These are phyloP conservation scores for Ceratocystis huliohia DNA, from an alignment of 2,329 filamentous ascomycete species.

Conservation along the genomic window DNA sequence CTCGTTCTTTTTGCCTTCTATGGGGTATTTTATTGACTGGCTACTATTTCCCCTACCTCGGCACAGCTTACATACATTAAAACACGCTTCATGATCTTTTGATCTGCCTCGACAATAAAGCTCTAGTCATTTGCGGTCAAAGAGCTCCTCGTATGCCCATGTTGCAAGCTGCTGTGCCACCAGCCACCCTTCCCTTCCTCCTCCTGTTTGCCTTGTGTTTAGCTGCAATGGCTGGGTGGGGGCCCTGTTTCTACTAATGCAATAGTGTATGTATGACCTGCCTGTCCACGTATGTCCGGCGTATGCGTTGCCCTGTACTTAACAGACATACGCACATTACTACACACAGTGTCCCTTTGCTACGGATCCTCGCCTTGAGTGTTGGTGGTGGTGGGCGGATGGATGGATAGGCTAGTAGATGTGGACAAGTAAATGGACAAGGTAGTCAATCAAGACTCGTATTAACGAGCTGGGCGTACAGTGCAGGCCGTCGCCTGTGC, in stretches of 20 bases:
- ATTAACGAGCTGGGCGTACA: no score
- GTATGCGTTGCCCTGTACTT: no score
- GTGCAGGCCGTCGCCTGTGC: no score
- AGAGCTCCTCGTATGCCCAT: background rate
- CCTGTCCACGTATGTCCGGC: background rate
- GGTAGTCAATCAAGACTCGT: no score
- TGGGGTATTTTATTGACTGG: no score
- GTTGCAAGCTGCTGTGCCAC: background rate
- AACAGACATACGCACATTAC: background rate
- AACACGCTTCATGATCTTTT: background rate
- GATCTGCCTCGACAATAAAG: no score
- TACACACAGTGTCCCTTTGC: background rate
- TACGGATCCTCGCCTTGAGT: background rate
- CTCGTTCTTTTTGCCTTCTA: slow-evolving; percentile 1
- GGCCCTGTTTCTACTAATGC: background rate
- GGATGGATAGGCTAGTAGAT: no score
- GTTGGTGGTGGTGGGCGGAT: no score
- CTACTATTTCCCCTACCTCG: no score
- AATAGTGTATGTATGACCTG: background rate
- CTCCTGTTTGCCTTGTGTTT: background rate
- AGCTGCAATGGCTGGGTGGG: no score
- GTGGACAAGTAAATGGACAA: no score
- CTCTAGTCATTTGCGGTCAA: no score
- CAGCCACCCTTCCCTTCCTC: background rate
- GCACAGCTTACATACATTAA: background rate